phyloP scores from a whole-genome alignment of 257 asterid species.

The Ilex asprella region DNA sequence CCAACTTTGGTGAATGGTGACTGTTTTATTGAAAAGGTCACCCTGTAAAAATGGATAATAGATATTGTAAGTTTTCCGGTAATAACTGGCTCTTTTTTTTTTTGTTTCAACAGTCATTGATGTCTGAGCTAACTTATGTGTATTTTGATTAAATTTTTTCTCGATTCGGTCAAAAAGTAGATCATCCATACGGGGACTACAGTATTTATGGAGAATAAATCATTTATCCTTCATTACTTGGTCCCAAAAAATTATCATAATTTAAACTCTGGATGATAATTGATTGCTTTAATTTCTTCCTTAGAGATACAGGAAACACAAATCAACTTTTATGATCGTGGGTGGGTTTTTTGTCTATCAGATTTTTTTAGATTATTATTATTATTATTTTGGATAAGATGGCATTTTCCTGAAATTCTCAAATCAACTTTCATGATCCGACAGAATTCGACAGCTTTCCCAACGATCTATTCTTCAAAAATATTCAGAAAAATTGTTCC shows the following conservation, averaged over 20 bases:
- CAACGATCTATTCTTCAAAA: background rate
- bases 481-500: background rate
- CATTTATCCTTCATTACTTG: too few species aligned
- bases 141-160: too few species aligned
- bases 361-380: too few species aligned
- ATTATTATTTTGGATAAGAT: background rate
- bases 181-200: too few species aligned
- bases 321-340: too few species aligned
- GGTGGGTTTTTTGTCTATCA: background rate
- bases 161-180: too few species aligned
- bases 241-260: too few species aligned
- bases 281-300: background rate
- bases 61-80: too few species aligned
- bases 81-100: background rate
- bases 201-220: too few species aligned
- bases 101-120: too few species aligned
- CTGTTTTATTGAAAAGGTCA: background rate
- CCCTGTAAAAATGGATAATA: background rate
- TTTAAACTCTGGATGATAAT: too few species aligned
- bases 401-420: background rate
- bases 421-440: background rate
- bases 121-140: too few species aligned
- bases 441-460: background rate
- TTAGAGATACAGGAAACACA: background rate
- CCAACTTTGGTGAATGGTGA: background rate